phyloP scores from a whole-genome alignment of 768 basidiomycete genomes.

The Auricularia sp. region DNA sequence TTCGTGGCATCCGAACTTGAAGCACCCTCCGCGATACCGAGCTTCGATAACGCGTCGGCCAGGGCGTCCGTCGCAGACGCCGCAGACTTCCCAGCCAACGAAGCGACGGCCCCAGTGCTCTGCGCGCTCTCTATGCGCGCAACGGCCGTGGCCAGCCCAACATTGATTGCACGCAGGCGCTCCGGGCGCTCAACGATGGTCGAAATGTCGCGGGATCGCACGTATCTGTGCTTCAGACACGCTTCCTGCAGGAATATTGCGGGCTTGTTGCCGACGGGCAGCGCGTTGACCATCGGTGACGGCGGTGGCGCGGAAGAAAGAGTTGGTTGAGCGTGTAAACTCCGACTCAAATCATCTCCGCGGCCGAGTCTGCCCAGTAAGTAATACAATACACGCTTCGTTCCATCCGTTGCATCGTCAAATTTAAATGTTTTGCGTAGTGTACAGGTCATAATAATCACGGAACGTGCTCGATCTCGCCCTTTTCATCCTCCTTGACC shows the following conservation, averaged over 20 bases:
- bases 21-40: no score
- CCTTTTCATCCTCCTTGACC: no score
- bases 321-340: neutral
- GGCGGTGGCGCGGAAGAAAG: neutral
- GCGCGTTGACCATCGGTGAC: neutral
- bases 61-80: slow-evolving; percentile 11
- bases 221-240: slow-evolving; percentile 65
- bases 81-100: no score
- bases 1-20: neutral
- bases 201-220: slow-evolving; percentile 64
- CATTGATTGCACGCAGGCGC: slow-evolving; percentile 70
- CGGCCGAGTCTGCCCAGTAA: no score
- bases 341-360: neutral
- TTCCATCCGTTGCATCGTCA: no score
- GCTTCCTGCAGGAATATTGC: slow-evolving; percentile 52
- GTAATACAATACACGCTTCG: no score
- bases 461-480: no score
- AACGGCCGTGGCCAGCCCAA: slow-evolving; percentile 73
- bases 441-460: no score
- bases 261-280: slow-evolving; percentile 1
- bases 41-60: no score
- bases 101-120: no score
- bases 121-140: slow-evolving; percentile 45
- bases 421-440: no score
- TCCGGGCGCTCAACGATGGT: slow-evolving; percentile 86